phyloP scores from a whole-genome alignment of 2,329 filamentous ascomycete genomes.

The Fusarium scirpi region DNA sequence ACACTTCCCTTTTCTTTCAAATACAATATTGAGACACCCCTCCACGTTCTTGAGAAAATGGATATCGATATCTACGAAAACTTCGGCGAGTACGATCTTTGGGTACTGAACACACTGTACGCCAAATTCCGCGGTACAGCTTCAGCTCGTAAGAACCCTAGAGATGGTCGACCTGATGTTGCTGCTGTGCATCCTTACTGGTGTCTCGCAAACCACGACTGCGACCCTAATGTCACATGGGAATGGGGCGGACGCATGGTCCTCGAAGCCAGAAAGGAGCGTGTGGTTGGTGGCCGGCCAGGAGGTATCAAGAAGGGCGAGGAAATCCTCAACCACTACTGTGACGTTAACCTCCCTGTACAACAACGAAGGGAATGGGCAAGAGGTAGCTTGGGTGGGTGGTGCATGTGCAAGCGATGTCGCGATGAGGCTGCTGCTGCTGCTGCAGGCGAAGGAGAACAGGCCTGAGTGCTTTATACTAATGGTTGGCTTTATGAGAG shows the following conservation, averaged over 20 bases:
- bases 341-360: slow-evolving; percentile 83
- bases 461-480: slow-evolving; percentile 15
- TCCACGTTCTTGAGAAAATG: slow-evolving; percentile 87
- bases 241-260: slow-evolving; percentile 87
- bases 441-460: slow-evolving; percentile 14
- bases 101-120: slow-evolving; percentile 92
- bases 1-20: slow-evolving; percentile 83
- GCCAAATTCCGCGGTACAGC: slow-evolving; percentile 94
- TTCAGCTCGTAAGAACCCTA: slow-evolving; percentile 81
- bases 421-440: slow-evolving; percentile 73
- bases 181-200: slow-evolving; percentile 95
- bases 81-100: slow-evolving; percentile 73
- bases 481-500: slow-evolving; percentile 6
- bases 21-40: slow-evolving; percentile 78
- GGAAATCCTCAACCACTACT: slow-evolving; percentile 95
- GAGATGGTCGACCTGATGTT: slow-evolving; percentile 87
- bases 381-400: slow-evolving; percentile 84
- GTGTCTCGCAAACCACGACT: slow-evolving; percentile 97
- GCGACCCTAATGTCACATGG: slow-evolving; percentile 94
- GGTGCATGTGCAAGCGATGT: slow-evolving; percentile 89
- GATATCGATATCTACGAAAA: slow-evolving; percentile 79
- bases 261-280: slow-evolving; percentile 71
- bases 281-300: slow-evolving; percentile 62
- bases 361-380: slow-evolving; percentile 90
- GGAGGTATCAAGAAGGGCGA: slow-evolving; percentile 80